A percentile compares a stretch with the other conserved stretches of the same genome.
Conservation (phyloP, 805 yeast species). For the Ogataea henricii region DNA sequence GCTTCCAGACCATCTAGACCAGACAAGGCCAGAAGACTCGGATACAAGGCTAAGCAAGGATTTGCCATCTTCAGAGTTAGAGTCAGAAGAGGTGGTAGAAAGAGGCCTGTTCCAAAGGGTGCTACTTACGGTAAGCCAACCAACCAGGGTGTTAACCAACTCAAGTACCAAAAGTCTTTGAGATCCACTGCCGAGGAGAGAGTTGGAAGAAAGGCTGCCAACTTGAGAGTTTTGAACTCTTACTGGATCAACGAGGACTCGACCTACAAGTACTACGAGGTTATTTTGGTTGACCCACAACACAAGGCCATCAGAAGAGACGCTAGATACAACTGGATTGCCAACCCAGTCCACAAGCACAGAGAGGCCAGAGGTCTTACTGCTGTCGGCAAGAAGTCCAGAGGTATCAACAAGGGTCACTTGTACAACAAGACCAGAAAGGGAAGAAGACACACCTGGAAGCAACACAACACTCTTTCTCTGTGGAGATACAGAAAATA, state of each 20-base stretch:
- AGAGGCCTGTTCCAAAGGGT: constrained; percentile 99
- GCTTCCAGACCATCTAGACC: constrained; percentile 99
- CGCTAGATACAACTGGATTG: constrained; percentile 99
- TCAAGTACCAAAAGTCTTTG: constrained; percentile 98
- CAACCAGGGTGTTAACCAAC: constrained; percentile 99
- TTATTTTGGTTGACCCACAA: constrained; percentile 94
- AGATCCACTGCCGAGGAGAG: constrained; percentile 99
- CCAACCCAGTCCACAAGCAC: constrained; percentile 99
- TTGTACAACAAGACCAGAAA: constrained; percentile 95
- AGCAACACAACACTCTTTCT: constrained; percentile 97
- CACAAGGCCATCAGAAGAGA: constrained; percentile 99
- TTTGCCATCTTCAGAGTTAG: constrained; percentile 97
- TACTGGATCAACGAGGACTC: constrained; percentile 99
- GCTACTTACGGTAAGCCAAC: constrained; percentile 99
- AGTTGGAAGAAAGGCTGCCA: constrained; percentile 98
- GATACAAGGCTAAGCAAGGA: constrained; percentile 99
- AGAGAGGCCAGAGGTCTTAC: constrained; percentile 99
- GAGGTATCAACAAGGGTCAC: constrained; percentile 99
- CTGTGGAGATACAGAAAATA: constrained; percentile 99
- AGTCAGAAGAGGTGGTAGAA: constrained; percentile 99
- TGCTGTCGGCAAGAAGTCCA: constrained; percentile 96
- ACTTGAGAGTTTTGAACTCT: constrained; percentile 98
- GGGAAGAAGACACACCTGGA: constrained; percentile 99
- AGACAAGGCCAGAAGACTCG: constrained; percentile 99
- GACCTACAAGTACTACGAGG: constrained; percentile 99